Evolutionary conservation across 2,329 filamentous ascomycete genomes (phyloP).

Genomic region (Aspergillus eucalypticola): DNA sequence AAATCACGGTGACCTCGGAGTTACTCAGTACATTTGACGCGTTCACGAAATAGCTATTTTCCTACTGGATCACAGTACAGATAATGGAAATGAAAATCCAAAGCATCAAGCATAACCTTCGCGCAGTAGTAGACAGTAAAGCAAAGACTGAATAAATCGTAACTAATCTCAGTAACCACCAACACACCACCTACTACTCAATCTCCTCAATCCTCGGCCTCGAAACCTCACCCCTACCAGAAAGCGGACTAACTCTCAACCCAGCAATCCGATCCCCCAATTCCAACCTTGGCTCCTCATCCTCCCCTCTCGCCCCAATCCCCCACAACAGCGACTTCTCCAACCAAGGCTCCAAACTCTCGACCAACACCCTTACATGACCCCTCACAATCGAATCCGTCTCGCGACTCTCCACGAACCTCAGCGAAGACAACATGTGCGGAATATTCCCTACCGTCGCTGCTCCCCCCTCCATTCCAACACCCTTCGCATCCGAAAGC

Average conservation of each 20-base stretch:
- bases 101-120: not conserved
- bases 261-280: conserved; percentile 43
- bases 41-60: not conserved
- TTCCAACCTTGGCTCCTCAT: conserved; percentile 31
- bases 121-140: not conserved
- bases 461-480: conserved; percentile 11
- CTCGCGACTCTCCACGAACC: conserved; percentile 41
- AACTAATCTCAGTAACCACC: not conserved
- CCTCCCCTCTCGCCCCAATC: conserved; percentile 28
- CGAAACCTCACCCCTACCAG: conserved; percentile 20
- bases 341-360: conserved; percentile 46
- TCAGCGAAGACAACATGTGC: conserved; percentile 38
- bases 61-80: too few species aligned
- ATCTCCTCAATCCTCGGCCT: conserved; percentile 46
- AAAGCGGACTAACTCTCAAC: conserved; percentile 37
- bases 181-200: conserved; percentile 28
- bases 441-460: conserved; percentile 42
- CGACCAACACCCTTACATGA: conserved; percentile 42
- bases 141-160: too few species aligned
- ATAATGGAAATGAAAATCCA: not conserved
- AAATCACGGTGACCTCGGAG: not conserved
- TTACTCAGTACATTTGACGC: not conserved
- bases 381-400: conserved; percentile 42
- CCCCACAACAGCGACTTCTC: conserved; percentile 46
- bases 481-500: conserved; percentile 24